Evolutionary conservation across 352 stramenopile species (phyloP), one percentile per base, ranked within the genome.

Genomic region (Phytopythium sindhum): DNA sequence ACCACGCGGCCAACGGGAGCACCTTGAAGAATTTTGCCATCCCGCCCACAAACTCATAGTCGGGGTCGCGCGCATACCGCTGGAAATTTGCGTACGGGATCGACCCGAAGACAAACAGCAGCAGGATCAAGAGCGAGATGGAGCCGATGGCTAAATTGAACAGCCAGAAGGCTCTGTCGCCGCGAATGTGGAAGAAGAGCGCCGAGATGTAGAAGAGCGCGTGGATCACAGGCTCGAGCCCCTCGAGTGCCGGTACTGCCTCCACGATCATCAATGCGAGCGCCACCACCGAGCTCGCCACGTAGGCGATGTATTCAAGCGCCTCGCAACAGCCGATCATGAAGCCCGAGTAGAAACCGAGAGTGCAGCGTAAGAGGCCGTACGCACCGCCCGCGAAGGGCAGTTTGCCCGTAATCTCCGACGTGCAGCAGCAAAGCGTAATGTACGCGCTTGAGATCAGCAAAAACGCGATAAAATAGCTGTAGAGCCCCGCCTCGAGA

Each of bases 311-410:
- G 26, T 80, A 80, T 39, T 84, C 70, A 44, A 83, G 68, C 17
- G 64, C 67, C 67, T 86, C 77, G 12, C 70, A 84, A n/a, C 69
- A 83, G 12, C 77, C 77, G 63, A 83, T 80, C 58, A 84, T 67
- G 31, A 75, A 84, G 0, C 64, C 76, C 17, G 71, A 61, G 61
- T 74, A 80, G 28, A 80, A 84, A 11, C 76, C 76, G 1, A 84
- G 54, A 0, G 76, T 77, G 42, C 73, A 82, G 19, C 73, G 64
- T 19, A 65, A 65, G 10, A 85, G 60, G 9, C 76, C 76, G 48
- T 82, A 85, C 4, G 76, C 61, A 21, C 76, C 76, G 0, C 76
- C 76, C 0, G 76, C 71, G 53, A 85, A 86, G 1, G 77, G 74
- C 21, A 84, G 65, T 4, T 67, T 73, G 1, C 75, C 72, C 1